A percentile compares a stretch with the other conserved stretches of the same genome.
Conservation (phyloP, 1,284 basidiomycete genomes). For the Sporisorium graminicola region DNA sequence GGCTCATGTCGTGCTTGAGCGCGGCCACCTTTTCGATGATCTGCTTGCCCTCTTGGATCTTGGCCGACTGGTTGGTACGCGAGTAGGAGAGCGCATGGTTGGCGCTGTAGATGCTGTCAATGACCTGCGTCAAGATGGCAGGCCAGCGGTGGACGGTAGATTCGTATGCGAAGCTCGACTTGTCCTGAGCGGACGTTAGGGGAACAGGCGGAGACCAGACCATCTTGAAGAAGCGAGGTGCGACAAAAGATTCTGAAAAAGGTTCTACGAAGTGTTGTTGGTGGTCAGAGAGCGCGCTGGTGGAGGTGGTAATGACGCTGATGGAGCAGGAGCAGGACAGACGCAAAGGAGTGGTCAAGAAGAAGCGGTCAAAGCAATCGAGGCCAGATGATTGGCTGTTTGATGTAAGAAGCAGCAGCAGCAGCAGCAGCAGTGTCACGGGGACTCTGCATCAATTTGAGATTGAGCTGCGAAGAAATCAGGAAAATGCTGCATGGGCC, state of each 20-base stretch:
- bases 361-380: constrained; percentile 13
- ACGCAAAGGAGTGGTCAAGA: neutral
- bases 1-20: constrained; percentile 89
- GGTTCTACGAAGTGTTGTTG: neutral
- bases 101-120: constrained; percentile 78
- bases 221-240: constrained; percentile 12
- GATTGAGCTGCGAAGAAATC: constrained; percentile 3
- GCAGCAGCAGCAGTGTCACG: constrained; percentile 4
- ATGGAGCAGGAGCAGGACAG: neutral
- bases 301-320: neutral
- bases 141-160: constrained; percentile 84
- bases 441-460: neutral
- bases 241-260: neutral
- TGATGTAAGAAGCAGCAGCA: neutral
- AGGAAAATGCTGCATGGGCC: neutral
- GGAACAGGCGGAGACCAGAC: constrained; percentile 52
- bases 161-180: constrained; percentile 73
- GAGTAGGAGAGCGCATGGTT: constrained; percentile 62
- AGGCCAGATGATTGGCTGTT: constrained; percentile 18
- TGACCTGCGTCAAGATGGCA: constrained; percentile 83
- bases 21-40: constrained; percentile 84
- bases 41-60: constrained; percentile 78
- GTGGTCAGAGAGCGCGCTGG: neutral
- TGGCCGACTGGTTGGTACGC: constrained; percentile 72
- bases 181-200: constrained; percentile 49